A percentile compares a stretch with the other conserved stretches of the same genome.
Evolutionary conservation across 2,329 filamentous ascomycete species (phyloP).

Genomic region (Colletotrichum eremochloae): DNA sequence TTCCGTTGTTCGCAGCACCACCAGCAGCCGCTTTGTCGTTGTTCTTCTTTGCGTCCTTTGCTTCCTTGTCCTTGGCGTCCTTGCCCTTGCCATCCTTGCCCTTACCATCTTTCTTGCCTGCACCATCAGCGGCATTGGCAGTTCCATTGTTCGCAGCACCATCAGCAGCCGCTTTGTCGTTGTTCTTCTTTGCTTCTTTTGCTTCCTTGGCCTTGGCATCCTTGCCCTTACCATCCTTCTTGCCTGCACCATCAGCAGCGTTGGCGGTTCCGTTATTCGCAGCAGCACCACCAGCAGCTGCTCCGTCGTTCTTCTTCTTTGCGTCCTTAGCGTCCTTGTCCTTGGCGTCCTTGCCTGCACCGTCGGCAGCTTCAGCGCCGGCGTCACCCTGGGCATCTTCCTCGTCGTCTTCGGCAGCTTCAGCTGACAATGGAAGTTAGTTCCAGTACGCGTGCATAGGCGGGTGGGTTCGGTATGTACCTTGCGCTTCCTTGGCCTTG

Average conservation of each 20-base stretch:
- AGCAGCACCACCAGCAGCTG: slow-evolving; percentile 26
- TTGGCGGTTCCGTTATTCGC: slow-evolving; percentile 12
- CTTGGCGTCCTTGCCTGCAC: neutral
- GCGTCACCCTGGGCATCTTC: neutral
- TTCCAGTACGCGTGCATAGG: no score
- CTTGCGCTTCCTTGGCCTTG: slow-evolving; percentile 13
- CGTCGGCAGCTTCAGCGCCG: neutral
- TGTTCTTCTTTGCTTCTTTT: neutral
- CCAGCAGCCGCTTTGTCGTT: neutral
- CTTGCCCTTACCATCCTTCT: neutral
- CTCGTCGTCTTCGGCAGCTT: neutral
- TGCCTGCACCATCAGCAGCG: neutral
- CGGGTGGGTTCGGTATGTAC: neutral
- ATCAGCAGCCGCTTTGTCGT: neutral
- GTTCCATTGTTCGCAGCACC: slow-evolving; percentile 24
- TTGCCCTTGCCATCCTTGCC: slow-evolving; percentile 5
- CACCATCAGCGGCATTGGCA: neutral
- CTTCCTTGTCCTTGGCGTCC: slow-evolving; percentile 5
- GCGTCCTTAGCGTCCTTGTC: slow-evolving; percentile 6
- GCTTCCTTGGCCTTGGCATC: slow-evolving; percentile 2
- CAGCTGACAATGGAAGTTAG: slow-evolving; percentile 8
- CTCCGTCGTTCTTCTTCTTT: neutral
- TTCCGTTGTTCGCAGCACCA: slow-evolving; percentile 24
- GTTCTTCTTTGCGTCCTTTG: neutral
- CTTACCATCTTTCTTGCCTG: neutral